Percentiles rank a stretch among this genome's conserved stretches.
Evolutionary conservation across 768 basidiomycete species (phyloP).

Genomic region (Russula emetica): DNA sequence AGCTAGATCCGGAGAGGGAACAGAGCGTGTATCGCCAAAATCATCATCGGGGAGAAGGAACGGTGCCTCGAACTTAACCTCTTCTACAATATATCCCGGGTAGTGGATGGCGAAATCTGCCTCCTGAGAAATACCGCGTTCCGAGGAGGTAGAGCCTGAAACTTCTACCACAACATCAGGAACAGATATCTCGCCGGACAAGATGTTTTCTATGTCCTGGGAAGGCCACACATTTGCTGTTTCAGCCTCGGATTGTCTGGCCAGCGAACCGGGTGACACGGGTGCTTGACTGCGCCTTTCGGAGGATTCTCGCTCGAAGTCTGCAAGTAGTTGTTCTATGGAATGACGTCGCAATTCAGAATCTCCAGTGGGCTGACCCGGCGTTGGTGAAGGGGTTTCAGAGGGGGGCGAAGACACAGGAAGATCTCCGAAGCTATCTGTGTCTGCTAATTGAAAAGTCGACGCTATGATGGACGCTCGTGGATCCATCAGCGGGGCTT

Average conservation of each 20-base stretch:
- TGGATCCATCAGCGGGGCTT: background rate
- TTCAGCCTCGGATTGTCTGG: conserved; percentile 2
- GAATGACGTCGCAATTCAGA: conserved; percentile 3
- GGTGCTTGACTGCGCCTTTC: background rate
- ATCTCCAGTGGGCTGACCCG: background rate
- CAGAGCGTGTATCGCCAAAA: conserved; percentile 13
- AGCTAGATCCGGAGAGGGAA: conserved; percentile 14
- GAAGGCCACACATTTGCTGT: conserved; percentile 14
- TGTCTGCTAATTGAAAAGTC: conserved; percentile 19
- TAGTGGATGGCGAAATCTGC: background rate
- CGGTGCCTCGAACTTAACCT: background rate
- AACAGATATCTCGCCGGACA: conserved; percentile 9
- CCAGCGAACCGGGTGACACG: background rate
- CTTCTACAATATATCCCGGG: conserved; percentile 21
- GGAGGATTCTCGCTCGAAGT: conserved; percentile 4
- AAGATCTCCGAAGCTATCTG: conserved; percentile 27
- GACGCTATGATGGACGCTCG: background rate
- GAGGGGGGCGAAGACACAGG: conserved; percentile 24
- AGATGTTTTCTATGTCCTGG: conserved; percentile 18
- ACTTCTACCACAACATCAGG: background rate
- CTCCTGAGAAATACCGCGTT: background rate
- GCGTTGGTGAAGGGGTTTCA: conserved; percentile 9
- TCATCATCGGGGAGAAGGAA: background rate
- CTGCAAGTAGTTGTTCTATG: conserved; percentile 21
- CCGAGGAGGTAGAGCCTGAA: background rate